These are phyloP conservation scores for Phyllosticta ampelicida DNA, from an alignment of 2,329 filamentous ascomycete species.

Conservation along the genomic window DNA sequence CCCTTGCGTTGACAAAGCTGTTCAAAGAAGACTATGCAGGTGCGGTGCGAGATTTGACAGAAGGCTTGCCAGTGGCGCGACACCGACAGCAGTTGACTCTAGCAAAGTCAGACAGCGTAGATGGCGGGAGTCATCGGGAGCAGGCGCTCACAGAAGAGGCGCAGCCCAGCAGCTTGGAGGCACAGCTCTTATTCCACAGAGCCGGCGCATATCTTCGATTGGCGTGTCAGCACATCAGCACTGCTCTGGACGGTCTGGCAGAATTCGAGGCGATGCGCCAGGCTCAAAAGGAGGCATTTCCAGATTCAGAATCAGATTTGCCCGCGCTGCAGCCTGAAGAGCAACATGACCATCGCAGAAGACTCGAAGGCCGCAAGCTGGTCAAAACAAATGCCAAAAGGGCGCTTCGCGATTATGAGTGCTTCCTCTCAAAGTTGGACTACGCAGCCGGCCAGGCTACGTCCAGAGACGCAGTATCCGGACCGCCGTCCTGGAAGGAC, in stretches of 20 bases:
- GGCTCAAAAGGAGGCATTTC: constrained; percentile 15
- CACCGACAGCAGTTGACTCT: constrained; percentile 44
- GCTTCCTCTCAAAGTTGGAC: constrained; percentile 63
- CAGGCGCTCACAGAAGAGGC: constrained; percentile 45
- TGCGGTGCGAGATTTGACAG: constrained; percentile 59
- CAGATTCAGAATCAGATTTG: constrained; percentile 19
- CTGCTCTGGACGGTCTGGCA: constrained; percentile 41
- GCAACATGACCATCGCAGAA: constrained; percentile 35
- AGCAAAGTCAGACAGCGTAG: constrained; percentile 33
- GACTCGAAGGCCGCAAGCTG: constrained; percentile 52
- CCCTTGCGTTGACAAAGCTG: constrained; percentile 60
- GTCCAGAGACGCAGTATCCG: not conserved
- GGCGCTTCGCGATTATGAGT: constrained; percentile 62
- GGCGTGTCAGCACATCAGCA: constrained; percentile 54
- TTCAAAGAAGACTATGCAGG: constrained; percentile 66
- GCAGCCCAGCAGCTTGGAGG: constrained; percentile 64
- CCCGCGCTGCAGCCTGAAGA: constrained; percentile 34
- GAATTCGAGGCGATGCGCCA: constrained; percentile 24
- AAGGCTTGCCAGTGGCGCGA: constrained; percentile 48
- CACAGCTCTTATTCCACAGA: constrained; percentile 66
- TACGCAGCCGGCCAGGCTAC: constrained; percentile 54
- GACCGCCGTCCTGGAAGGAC: constrained; percentile 11
- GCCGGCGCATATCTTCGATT: constrained; percentile 61
- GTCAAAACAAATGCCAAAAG: constrained; percentile 67
- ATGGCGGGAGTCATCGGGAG: constrained; percentile 22